phyloP scores from a whole-genome alignment of 2,329 filamentous ascomycete genomes.

The Hypoxylon sp. region DNA sequence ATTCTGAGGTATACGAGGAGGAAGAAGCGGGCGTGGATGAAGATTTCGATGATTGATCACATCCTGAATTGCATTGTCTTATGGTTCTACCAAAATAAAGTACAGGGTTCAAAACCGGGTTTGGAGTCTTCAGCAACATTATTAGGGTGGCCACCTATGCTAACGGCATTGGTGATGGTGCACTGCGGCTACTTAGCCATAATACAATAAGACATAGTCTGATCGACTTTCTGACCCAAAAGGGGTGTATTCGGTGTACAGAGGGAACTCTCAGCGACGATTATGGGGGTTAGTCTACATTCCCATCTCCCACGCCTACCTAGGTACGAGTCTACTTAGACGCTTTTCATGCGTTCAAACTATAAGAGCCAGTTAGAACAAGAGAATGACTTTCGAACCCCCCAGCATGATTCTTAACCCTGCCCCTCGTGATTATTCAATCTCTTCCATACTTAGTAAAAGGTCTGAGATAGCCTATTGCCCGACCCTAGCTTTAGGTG shows the following conservation, averaged over 20 bases:
- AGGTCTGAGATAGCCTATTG: conserved; percentile 39
- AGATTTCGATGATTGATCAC: conserved; percentile 50
- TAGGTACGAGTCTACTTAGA: conserved; percentile 1
- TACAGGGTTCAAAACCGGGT: conserved; percentile 1
- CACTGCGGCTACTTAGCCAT: conserved; percentile 11
- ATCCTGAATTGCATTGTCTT: conserved; percentile 5
- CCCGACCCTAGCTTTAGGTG: conserved; percentile 24
- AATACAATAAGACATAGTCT: conserved; percentile 24
- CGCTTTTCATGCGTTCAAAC: conserved; percentile 18
- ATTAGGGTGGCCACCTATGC: conserved; percentile 1
- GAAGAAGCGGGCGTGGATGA: conserved; percentile 54
- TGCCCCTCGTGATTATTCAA: conserved; percentile 6
- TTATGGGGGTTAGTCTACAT: background rate
- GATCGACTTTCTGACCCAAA: conserved; percentile 21
- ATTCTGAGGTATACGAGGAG: conserved; percentile 55
- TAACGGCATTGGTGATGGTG: conserved; percentile 8
- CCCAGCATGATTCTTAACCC: conserved; percentile 5
- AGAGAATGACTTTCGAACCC: background rate
- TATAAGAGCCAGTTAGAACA: conserved; percentile 16
- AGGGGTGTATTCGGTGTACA: background rate
- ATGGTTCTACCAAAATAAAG: conserved; percentile 8
- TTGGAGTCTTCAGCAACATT: conserved; percentile 1
- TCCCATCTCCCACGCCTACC: conserved; percentile 12
- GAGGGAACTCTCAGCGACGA: conserved; percentile 12
- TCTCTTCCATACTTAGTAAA: conserved; percentile 17